These are phyloP conservation scores for Daedalea quercina DNA, from an alignment of 768 basidiomycete genomes.

Conservation along the genomic window DNA sequence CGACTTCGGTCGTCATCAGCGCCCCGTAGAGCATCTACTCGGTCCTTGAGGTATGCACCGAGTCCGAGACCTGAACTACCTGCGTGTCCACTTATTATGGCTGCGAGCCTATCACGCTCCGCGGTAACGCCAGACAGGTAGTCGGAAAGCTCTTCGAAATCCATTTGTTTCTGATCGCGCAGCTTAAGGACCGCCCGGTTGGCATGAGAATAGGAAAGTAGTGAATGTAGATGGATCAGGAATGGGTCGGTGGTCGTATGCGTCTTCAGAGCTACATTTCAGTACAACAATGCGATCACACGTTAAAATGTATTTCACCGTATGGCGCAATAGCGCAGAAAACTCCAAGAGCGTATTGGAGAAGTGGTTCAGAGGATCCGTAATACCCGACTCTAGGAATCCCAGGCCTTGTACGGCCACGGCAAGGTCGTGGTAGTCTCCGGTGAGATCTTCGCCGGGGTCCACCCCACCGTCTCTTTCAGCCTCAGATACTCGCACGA, in stretches of 20 bases:
- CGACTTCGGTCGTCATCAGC: conserved; percentile 90
- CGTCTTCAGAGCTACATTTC: too few relatives aligned
- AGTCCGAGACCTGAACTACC: conserved; percentile 80
- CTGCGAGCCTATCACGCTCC: conserved; percentile 89
- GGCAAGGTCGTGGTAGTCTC: conserved; percentile 96
- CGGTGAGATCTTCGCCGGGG: conserved; percentile 88
- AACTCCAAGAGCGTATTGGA: conserved; percentile 95
- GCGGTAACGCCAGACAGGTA: conserved; percentile 90
- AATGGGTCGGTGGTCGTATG: conserved; percentile 90
- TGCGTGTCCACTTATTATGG: conserved; percentile 83
- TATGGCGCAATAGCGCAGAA: conserved; percentile 81
- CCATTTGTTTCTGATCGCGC: conserved; percentile 97
- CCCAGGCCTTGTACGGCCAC: conserved; percentile 95
- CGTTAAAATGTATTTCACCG: conserved; percentile 35
- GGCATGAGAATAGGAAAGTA: conserved; percentile 89
- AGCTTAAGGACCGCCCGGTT: conserved; percentile 93
- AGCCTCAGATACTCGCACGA: conserved; percentile 63
- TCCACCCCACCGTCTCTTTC: conserved; percentile 76
- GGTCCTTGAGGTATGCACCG: conserved; percentile 85
- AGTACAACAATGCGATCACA: background rate
- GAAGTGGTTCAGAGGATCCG: conserved; percentile 94
- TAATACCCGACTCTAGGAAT: conserved; percentile 97
- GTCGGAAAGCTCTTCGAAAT: conserved; percentile 95
- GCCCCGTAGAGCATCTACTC: conserved; percentile 86
- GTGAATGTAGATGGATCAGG: conserved; percentile 82